These are phyloP conservation scores for Cladosporium sp. DNA, from an alignment of 2,329 filamentous ascomycete genomes.

Conservation along the genomic window DNA sequence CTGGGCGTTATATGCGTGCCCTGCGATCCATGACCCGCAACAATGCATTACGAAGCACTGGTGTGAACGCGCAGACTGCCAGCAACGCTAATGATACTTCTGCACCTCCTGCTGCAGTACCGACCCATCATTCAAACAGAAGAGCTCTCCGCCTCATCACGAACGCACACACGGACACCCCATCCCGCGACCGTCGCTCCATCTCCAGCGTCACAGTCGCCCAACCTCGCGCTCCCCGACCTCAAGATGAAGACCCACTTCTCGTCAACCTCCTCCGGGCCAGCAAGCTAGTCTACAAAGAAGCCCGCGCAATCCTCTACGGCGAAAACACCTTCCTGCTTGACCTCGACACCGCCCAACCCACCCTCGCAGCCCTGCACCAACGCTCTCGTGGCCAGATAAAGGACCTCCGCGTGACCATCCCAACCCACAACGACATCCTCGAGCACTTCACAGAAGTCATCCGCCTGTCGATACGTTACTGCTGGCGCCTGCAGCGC, in stretches of 20 bases:
- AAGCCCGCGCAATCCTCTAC: constrained; percentile 40
- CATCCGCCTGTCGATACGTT: constrained; percentile 42
- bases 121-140: background rate
- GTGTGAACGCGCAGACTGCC: background rate
- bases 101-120: background rate
- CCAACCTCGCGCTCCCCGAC: constrained; percentile 14
- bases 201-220: background rate
- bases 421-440: constrained; percentile 44
- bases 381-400: constrained; percentile 42
- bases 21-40: background rate
- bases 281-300: constrained; percentile 38
- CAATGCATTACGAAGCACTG: background rate
- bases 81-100: background rate
- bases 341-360: constrained; percentile 34
- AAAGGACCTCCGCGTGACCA: constrained; percentile 41
- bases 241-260: constrained; percentile 33
- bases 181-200: constrained; percentile 5
- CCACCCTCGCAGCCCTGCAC: constrained; percentile 37
- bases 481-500: constrained; percentile 42
- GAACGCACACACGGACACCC: background rate
- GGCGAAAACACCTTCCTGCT: constrained; percentile 38
- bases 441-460: constrained; percentile 44
- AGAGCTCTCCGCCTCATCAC: background rate
- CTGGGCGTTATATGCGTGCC: background rate
- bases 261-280: constrained; percentile 36